phyloP scores from a whole-genome alignment of 1,284 basidiomycete species.

The Inonotus hispidus region DNA sequence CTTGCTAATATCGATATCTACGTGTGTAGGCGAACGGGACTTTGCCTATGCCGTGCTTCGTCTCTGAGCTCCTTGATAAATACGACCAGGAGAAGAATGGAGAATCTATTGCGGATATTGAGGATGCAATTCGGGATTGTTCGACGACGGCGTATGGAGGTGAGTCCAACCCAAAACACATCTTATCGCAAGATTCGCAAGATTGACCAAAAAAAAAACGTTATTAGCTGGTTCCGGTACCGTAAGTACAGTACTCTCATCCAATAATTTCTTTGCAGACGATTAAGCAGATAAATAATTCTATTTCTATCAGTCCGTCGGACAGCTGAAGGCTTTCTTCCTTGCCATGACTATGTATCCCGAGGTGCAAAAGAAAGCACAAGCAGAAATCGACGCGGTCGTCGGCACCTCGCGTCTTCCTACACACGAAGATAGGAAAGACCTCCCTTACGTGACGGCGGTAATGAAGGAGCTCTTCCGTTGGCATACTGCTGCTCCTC shows the following conservation, averaged over 20 bases:
- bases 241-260: not conserved
- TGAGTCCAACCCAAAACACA: not conserved
- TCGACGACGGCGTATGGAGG: not conserved
- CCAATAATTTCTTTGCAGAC: not conserved
- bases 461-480: conserved; percentile 57
- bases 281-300: not conserved
- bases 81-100: not conserved
- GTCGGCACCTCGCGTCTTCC: conserved; percentile 57
- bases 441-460: conserved; percentile 57
- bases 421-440: conserved; percentile 51
- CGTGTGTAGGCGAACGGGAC: not conserved
- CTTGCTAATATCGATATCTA: not conserved
- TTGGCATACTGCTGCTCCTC: conserved; percentile 41
- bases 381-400: conserved; percentile 58
- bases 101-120: not conserved
- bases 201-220: not conserved
- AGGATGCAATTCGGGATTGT: not conserved
- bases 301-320: conserved; percentile 38
- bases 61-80: conserved; percentile 2
- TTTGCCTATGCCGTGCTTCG: conserved; percentile 2
- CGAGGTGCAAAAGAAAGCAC: conserved; percentile 46
- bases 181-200: not conserved
- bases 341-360: conserved; percentile 51
- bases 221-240: conserved; percentile 15
- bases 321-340: conserved; percentile 46